These are phyloP conservation scores for Ceratocystis variospora DNA, from an alignment of 2,329 filamentous ascomycete species.

Conservation along the genomic window DNA sequence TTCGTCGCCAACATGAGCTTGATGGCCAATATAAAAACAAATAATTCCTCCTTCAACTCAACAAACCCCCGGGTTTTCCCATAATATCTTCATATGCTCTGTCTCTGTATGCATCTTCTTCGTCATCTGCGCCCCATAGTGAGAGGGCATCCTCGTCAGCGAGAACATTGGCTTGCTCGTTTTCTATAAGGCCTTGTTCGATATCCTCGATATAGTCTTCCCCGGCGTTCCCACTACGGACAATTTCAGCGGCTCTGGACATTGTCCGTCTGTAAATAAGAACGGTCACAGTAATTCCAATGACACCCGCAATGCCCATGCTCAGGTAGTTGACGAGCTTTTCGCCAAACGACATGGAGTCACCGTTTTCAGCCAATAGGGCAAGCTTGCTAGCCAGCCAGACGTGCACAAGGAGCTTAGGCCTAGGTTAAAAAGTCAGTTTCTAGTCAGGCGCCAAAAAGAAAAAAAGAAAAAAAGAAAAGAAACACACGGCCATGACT, in stretches of 20 bases:
- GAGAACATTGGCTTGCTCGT: constrained; percentile 41
- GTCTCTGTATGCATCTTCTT: constrained; percentile 20
- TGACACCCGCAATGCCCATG: constrained; percentile 55
- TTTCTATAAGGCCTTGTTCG: constrained; percentile 33
- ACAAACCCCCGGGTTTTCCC: constrained; percentile 17
- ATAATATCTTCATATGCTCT: constrained; percentile 17
- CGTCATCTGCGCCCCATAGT: constrained; percentile 36
- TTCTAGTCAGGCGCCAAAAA: not conserved
- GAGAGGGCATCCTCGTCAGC: constrained; percentile 47
- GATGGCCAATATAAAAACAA: not conserved
- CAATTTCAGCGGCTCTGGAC: constrained; percentile 46
- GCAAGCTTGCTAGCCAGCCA: constrained; percentile 82
- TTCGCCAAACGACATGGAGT: constrained; percentile 65
- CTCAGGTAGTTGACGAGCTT: constrained; percentile 73
- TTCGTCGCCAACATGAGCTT: not conserved
- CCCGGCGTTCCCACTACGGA: constrained; percentile 27
- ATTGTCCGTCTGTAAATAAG: constrained; percentile 69
- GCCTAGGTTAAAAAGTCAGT: constrained; percentile 31
- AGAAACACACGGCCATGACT: constrained; percentile 13
- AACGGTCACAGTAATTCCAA: constrained; percentile 65
- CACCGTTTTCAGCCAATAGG: constrained; percentile 66
- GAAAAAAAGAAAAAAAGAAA: too few relatives aligned
- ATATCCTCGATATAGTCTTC: constrained; percentile 28
- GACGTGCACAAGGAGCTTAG: constrained; percentile 80
- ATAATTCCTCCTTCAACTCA: constrained; percentile 1